Conservation (phyloP, 2,329 filamentous ascomycete genomes). For the Thermoascus crustaceus region DNA sequence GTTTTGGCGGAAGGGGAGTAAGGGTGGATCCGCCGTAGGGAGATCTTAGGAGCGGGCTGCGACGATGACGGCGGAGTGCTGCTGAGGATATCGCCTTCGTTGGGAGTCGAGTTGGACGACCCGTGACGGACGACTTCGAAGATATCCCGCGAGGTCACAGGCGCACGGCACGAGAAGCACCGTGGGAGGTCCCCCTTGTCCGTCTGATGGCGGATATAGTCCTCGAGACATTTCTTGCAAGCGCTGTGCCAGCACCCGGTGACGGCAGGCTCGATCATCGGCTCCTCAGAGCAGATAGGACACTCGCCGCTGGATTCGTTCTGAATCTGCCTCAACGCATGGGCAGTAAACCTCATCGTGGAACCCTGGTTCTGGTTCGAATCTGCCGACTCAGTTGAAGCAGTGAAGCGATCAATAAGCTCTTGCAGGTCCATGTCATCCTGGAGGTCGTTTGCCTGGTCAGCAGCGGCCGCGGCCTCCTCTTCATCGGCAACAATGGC, state of each 20-base stretch:
- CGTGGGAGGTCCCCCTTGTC: conserved; percentile 66
- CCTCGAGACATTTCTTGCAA: conserved; percentile 85
- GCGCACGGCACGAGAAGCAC: conserved; percentile 85
- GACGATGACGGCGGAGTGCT: conserved; percentile 30
- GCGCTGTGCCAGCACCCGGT: conserved; percentile 97
- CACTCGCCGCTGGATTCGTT: conserved; percentile 84
- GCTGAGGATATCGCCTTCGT: conserved; percentile 35
- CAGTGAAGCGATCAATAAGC: conserved; percentile 76
- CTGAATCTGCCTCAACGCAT: conserved; percentile 84
- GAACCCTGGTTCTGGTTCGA: conserved; percentile 40
- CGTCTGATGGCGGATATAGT: conserved; percentile 80
- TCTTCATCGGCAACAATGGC: conserved; percentile 80
- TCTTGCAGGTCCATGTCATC: conserved; percentile 94
- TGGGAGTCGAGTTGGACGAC: conserved; percentile 33
- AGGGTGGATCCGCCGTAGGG: conserved; percentile 52
- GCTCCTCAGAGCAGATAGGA: conserved; percentile 89
- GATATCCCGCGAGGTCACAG: conserved; percentile 72
- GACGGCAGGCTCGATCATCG: conserved; percentile 88
- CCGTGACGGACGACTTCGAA: conserved; percentile 84
- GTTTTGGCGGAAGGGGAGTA: conserved; percentile 51
- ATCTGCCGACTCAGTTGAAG: conserved; percentile 53
- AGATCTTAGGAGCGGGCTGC: conserved; percentile 43
- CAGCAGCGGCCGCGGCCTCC: conserved; percentile 67
- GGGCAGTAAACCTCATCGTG: conserved; percentile 69
- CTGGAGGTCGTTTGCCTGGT: conserved; percentile 70